Percentiles rank a stretch among this genome's conserved stretches.
These are phyloP conservation scores for Agrocybe praecox DNA, from an alignment of 768 basidiomycete species.

Conservation along the genomic window DNA sequence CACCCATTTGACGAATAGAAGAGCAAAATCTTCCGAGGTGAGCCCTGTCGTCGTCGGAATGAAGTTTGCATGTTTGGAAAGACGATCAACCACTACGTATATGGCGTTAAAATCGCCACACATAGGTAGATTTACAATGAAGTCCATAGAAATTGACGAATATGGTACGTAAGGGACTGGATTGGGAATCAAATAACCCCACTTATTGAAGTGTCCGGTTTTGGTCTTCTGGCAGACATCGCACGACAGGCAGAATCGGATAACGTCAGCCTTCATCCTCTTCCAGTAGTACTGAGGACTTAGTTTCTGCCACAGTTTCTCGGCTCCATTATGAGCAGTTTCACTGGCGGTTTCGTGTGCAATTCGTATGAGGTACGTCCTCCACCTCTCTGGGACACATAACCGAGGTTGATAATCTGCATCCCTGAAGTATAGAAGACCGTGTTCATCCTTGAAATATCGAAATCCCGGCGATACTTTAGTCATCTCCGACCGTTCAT, in stretches of 20 bases:
- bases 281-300: slow-evolving; percentile 1
- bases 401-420: slow-evolving; percentile 19
- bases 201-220: neutral
- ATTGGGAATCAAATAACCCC: neutral
- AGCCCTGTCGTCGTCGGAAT: neutral
- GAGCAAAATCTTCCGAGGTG: neutral
- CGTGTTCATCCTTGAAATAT: slow-evolving; percentile 3
- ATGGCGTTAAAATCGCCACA: slow-evolving; percentile 1
- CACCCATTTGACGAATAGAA: neutral
- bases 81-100: slow-evolving; percentile 2
- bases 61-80: slow-evolving; percentile 1
- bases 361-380: slow-evolving; percentile 21
- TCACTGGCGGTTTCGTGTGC: slow-evolving; percentile 23
- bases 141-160: slow-evolving; percentile 4
- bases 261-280: slow-evolving; percentile 1
- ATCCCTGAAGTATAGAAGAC: slow-evolving; percentile 26
- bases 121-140: slow-evolving; percentile 5
- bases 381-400: slow-evolving; percentile 26
- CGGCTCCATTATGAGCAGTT: slow-evolving; percentile 29
- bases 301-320: slow-evolving; percentile 9
- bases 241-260: neutral
- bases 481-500: neutral
- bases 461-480: neutral
- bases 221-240: slow-evolving; percentile 14
- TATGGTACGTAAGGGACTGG: neutral